These are phyloP conservation scores for Phragmites australis DNA, from an alignment of 176 grass and related monocot species.

Conservation along the genomic window DNA sequence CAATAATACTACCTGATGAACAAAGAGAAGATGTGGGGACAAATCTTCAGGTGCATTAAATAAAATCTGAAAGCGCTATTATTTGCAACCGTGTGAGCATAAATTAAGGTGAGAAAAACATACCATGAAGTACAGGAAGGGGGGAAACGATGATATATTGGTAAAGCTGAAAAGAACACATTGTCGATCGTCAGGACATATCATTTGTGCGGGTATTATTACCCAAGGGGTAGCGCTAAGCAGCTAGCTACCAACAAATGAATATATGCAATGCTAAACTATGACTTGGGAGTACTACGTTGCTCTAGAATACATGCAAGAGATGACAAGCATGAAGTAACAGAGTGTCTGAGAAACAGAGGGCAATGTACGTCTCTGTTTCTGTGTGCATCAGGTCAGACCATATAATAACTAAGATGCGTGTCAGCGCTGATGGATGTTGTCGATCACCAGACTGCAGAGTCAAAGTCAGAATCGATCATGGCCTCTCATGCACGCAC, in stretches of 20 bases:
- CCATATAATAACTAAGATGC: neutral
- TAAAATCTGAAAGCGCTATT: no score
- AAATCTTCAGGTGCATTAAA: slow-evolving; percentile 74
- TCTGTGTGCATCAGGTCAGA: neutral
- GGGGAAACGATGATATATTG: slow-evolving; percentile 69
- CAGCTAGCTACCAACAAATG: neutral
- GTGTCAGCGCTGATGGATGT: neutral
- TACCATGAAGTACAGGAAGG: slow-evolving; percentile 94
- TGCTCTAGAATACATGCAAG: no score
- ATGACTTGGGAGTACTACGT: no score
- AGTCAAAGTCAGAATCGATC: neutral
- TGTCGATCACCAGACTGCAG: neutral
- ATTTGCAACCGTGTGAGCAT: no score
- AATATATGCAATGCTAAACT: no score
- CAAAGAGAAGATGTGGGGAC: slow-evolving; percentile 87
- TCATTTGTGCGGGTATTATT: neutral
- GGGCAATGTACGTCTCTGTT: no score
- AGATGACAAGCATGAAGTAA: no score
- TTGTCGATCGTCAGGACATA: neutral
- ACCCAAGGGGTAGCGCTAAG: neutral
- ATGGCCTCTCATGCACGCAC: no score
- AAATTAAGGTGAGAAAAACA: neutral
- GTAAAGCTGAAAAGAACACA: slow-evolving; percentile 59
- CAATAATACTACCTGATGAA: slow-evolving; percentile 67
- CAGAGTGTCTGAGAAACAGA: no score